Conservation (phyloP, 2,329 filamentous ascomycete species). For the Domatiomyces globalis region DNA sequence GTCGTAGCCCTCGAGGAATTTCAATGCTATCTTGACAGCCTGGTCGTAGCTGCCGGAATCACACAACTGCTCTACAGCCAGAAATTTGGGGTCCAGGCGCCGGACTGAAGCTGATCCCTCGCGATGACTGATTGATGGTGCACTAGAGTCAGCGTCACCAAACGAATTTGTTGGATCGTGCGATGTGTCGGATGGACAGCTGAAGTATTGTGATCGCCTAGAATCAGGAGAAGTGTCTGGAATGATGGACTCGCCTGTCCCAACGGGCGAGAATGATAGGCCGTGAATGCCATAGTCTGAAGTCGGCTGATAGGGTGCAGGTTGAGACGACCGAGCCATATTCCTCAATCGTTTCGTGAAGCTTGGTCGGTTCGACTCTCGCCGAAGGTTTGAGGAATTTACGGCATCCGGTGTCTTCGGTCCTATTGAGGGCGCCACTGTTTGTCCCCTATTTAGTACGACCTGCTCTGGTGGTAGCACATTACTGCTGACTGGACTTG, state of each 20-base stretch:
- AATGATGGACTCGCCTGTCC: not conserved
- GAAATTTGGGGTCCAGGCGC: constrained; percentile 10
- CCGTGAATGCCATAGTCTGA: not conserved
- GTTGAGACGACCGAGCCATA: not conserved
- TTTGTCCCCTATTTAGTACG: not conserved
- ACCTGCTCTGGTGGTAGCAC: not conserved
- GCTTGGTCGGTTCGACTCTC: not conserved
- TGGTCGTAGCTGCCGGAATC: constrained; percentile 7
- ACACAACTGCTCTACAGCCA: constrained; percentile 8
- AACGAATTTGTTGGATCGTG: constrained; percentile 5
- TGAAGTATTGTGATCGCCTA: constrained; percentile 1
- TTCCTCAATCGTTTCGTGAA: not conserved
- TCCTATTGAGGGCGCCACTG: not conserved
- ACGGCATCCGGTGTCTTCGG: not conserved
- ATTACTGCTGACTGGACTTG: not conserved
- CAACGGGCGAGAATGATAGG: not conserved
- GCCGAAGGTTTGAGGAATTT: not conserved
- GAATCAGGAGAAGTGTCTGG: not conserved
- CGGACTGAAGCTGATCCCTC: constrained; percentile 6
- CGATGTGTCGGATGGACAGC: constrained; percentile 10
- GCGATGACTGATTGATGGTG: constrained; percentile 2
- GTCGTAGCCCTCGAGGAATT: constrained; percentile 12
- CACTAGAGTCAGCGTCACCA: constrained; percentile 7
- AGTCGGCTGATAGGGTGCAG: not conserved
- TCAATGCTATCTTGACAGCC: constrained; percentile 10